Evolutionary conservation across 1,284 basidiomycete genomes (phyloP), one percentile per base, ranked within the genome.

Genomic region (Cystobasidiaceae sp.): DNA sequence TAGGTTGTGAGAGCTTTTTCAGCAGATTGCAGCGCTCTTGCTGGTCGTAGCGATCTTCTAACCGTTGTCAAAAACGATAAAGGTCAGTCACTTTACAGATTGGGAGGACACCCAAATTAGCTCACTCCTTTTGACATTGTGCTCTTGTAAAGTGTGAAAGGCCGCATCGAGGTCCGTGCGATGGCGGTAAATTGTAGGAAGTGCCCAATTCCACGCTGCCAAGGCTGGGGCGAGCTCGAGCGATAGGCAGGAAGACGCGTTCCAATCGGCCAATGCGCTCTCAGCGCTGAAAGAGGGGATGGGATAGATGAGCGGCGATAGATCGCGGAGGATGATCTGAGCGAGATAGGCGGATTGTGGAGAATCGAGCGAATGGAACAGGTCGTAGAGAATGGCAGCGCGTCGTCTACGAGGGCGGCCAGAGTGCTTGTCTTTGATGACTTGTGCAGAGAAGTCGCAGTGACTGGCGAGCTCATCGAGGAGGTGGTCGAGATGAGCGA

Each of bases 271-370:
- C 34, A 89, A 76, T 7, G 82, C 80, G 1, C 41, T 39, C 2
- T 56, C 23, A 9, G 39, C 58, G 4, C 56, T 67, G 0, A 75
- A 74, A 3, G 80, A 81, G 0, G 82, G 80, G 0, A 86, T 76
- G 0, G 88, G 86, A 70, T 87, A 87, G 0, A 91, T 75, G 1
- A 93, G 73, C 1, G 90, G 89, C 19, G 85, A 82, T 0, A 93
- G 77, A 74, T 93, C 90, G 68, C 87, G 87, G 25, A 93, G 81
- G 62, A 94, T 87, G 66, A 93, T 85, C 73, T 93, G 89, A 0
- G 85, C 85, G 52, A 92, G 78, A 60, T 86, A 82, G 0, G 83
- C 79, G 0, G 86, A 81, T 44, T 88, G 85, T 4, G 75, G 75
- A 0, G 88, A 83, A 0, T 83, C 79, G 2, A 89, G 75, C 2